Percentiles rank a stretch among this genome's conserved stretches.
Conservation (phyloP, 1,284 basidiomycete genomes). For the Trametes versicolor region DNA sequence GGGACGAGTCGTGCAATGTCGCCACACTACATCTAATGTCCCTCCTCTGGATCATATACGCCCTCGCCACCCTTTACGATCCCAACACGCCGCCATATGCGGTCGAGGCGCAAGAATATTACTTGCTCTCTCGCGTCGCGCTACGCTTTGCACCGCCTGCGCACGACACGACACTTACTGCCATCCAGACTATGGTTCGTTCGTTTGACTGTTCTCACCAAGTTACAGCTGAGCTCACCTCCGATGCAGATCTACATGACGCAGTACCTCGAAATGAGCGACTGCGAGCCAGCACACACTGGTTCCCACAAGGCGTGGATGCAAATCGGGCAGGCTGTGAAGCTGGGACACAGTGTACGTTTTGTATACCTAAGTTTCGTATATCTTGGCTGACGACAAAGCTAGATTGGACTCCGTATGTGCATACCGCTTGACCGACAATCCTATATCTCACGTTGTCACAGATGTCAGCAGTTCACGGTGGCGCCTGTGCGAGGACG, state of each 20-base stretch:
- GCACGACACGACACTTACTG: conserved; percentile 58
- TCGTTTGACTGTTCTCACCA: background rate
- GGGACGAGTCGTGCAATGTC: conserved; percentile 23
- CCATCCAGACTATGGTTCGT: conserved; percentile 63
- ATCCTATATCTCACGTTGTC: background rate
- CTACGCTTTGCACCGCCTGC: conserved; percentile 57
- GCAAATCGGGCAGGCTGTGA: conserved; percentile 64
- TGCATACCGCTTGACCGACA: conserved; percentile 14
- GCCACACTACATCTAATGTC: conserved; percentile 55
- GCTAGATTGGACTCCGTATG: conserved; percentile 74
- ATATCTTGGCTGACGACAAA: background rate
- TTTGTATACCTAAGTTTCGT: background rate
- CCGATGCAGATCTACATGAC: conserved; percentile 62
- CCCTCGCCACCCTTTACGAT: conserved; percentile 57
- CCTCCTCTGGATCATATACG: conserved; percentile 62
- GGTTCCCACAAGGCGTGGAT: conserved; percentile 62
- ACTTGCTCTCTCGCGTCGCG: conserved; percentile 60
- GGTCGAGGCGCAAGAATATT: conserved; percentile 65
- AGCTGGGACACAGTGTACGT: conserved; percentile 65
- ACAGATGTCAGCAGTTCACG: conserved; percentile 68
- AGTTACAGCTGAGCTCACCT: background rate
- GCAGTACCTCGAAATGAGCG: conserved; percentile 66
- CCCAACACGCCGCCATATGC: conserved; percentile 51
- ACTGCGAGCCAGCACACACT: conserved; percentile 53
- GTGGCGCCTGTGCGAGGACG: conserved; percentile 62